These are phyloP conservation scores for Tolypocladium ovalisporum DNA, from an alignment of 2,329 filamentous ascomycete species.

Conservation along the genomic window DNA sequence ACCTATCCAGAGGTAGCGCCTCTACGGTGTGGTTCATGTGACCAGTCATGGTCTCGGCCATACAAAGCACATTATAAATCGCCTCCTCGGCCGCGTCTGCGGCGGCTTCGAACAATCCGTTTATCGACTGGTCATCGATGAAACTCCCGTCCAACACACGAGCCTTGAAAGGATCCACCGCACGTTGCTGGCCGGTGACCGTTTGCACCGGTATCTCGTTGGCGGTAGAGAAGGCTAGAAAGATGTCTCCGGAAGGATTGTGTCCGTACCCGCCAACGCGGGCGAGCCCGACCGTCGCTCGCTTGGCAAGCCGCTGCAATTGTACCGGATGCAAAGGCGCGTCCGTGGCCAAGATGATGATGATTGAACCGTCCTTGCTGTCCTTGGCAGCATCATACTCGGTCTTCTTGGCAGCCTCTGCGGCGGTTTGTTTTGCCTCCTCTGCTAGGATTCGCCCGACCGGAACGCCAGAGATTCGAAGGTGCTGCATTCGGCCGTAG, in stretches of 20 bases:
- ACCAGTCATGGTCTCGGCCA: constrained; percentile 48
- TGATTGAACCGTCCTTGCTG: constrained; percentile 22
- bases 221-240: constrained; percentile 55
- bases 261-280: constrained; percentile 50
- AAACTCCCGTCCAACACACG: constrained; percentile 14
- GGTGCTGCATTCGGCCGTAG: constrained; percentile 45
- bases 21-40: constrained; percentile 37
- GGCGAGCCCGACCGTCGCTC: constrained; percentile 49
- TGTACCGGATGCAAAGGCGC: constrained; percentile 19
- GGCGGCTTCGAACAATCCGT: constrained; percentile 49
- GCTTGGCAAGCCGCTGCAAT: constrained; percentile 39
- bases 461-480: constrained; percentile 49
- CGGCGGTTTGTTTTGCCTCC: neutral
- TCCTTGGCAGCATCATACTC: neutral
- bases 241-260: constrained; percentile 55
- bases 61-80: constrained; percentile 53
- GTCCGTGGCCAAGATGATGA: constrained; percentile 21
- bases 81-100: constrained; percentile 55
- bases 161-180: constrained; percentile 30
- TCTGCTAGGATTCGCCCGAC: constrained; percentile 43
- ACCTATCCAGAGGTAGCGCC: constrained; percentile 33
- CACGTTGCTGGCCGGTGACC: constrained; percentile 9
- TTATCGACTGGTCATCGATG: constrained; percentile 48
- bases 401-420: neutral
- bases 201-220: constrained; percentile 32